Base-by-base conservation (phyloP, 768 basidiomycete genomes). In the Amanita pseudoporphyria region DNA sequence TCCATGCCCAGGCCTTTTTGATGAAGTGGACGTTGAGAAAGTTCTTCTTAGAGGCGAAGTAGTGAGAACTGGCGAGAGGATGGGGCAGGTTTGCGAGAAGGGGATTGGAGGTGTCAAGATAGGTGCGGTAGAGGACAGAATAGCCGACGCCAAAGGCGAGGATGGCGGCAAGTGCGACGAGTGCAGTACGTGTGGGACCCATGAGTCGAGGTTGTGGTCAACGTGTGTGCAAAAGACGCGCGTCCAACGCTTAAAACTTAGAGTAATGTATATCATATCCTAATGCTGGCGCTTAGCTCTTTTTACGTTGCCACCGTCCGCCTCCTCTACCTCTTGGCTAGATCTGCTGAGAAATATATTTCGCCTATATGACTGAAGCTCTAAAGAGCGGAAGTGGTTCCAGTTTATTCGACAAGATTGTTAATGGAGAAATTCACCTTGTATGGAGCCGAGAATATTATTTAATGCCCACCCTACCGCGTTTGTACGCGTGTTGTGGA, bases 1-100 rank as follows among this genome's bases (percentile, higher is more conserved):
- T 93, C 92, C 93, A 96, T 0, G 69, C 89, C 93, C 95, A 96
- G 19, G 85, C 80, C 46, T 78, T 73, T 67, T 98, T 98, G 61
- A 94, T 89, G 67, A 95, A 94, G 57, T 78, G 69, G 51, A 82
- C 74, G 60, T 97, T 98, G 60, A 98, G 73, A 1, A 76, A 43
- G 60, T 93, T 97, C 56, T 73, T 66, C 64, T 94, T 94, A 57
- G 70, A 74, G 9, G 93, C 91, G 59, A 90, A 91, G 65, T 82
- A 84, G 63, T 86, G 71, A 0, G 81, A 65, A 9, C 62, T 50
- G 49, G 78, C 67, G 28, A 87, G 76, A 2, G 74, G 83, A 56
- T 90, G 87, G 0, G 86, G 78, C 12, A 84, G 76, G 52, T 80
- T 65, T 1, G 82, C 74, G 59, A 88, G 67, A 45, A 81, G 65